Evolutionary conservation across 768 basidiomycete genomes (phyloP).

Genomic region (Auricularia sp.): DNA sequence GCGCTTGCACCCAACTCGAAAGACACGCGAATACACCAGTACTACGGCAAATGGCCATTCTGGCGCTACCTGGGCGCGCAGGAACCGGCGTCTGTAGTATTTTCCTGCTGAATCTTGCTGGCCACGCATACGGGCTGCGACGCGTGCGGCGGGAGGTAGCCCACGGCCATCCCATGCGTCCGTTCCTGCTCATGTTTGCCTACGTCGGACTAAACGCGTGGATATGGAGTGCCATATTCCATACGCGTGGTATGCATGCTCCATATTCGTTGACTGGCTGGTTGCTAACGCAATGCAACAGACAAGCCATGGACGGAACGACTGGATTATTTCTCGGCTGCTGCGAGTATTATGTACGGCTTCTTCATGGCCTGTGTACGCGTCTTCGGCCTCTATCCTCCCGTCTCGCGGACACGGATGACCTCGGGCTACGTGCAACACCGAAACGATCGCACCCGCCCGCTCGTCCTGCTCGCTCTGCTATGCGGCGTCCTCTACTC

Average conservation of each 20-base stretch:
- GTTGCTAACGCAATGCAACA: constrained; percentile 27
- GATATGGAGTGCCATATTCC: constrained; percentile 87
- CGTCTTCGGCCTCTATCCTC: constrained; percentile 58
- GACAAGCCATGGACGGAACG: constrained; percentile 74
- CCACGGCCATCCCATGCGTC: constrained; percentile 53
- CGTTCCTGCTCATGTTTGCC: constrained; percentile 54
- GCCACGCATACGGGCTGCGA: constrained; percentile 52
- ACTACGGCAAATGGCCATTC: constrained; percentile 97
- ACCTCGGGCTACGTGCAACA: constrained; percentile 9
- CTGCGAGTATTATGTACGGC: constrained; percentile 68
- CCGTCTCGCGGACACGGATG: constrained; percentile 18
- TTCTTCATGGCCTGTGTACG: constrained; percentile 73
- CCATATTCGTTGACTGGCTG: background rate
- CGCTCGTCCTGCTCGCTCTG: constrained; percentile 27
- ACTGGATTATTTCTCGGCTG: constrained; percentile 92
- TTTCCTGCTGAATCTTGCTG: constrained; percentile 81
- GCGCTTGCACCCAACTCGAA: constrained; percentile 11
- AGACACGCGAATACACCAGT: constrained; percentile 50
- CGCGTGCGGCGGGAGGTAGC: constrained; percentile 40
- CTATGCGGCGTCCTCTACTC: constrained; percentile 37
- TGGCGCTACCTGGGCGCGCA: constrained; percentile 82
- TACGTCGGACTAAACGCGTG: constrained; percentile 76
- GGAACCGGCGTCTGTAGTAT: constrained; percentile 85
- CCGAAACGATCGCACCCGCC: constrained; percentile 16
- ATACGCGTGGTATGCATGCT: constrained; percentile 55